Base-by-base conservation (phyloP, 306 rosid genomes). In the Lagenaria siceraria region DNA sequence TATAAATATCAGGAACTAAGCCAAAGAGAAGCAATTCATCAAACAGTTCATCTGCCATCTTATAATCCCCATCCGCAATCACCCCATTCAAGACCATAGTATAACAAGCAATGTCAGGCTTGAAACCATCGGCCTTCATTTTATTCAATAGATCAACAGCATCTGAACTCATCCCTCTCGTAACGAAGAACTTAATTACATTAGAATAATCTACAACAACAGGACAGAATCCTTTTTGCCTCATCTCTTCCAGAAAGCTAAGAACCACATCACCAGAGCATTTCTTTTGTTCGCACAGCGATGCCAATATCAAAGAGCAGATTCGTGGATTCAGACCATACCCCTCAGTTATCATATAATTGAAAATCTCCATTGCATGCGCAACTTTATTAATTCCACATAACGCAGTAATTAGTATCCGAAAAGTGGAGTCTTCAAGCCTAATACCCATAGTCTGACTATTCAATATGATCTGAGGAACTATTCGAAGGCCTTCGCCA, bases 1-100 rank as follows among this genome's bases (percentile, higher is more conserved):
- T 86, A 87, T 83, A 86, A 48, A 86, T 70, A 82, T 91, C 87
- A 71, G 97, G 96, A 80, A 90, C 68, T 46, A 90, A 85, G 43
- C 98, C 96, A 46, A 85, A 83, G 11, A 94, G 87, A 73, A 91
- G 88, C 85, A 91, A 77, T 81, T 93, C 96, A 80, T 94, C 94
- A 48, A 91, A 90, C 78, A 90, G 80, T 74, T 86, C 83, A 75
- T 86, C 91, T 17, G 90, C 87, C 68, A 66, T 85, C 68, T 15
- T 75, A 72, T 79, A 86, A 51, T 86, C 80, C 35, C 86, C 87
- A 77, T 85, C 86, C 3, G 65, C 81, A 9, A 88, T 82, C 64
- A 90, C 43, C 3, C 87, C 89, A 76, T 80, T 81, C 64, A 94
- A 84, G 80, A 87, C 89, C 93, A 87, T 87, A 22, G 94, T 94